phyloP scores from a whole-genome alignment of 2,329 filamentous ascomycete species.

The Colletotrichum lini region DNA sequence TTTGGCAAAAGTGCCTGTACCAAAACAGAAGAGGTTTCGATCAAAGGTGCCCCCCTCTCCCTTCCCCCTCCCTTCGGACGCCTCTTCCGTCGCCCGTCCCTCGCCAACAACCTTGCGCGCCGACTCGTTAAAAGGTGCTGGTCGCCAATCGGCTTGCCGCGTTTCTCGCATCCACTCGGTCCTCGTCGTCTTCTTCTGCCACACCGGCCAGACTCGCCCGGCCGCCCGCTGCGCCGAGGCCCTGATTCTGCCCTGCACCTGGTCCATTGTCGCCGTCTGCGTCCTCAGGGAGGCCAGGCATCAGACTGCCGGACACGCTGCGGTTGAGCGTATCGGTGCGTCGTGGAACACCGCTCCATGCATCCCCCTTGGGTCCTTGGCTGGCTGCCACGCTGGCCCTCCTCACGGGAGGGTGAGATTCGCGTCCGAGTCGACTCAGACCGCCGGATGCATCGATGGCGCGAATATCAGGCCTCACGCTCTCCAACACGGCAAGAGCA shows the following conservation, averaged over 20 bases:
- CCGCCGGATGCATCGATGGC: conserved; percentile 93
- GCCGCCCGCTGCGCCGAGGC: conserved; percentile 55
- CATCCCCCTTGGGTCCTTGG: conserved; percentile 97
- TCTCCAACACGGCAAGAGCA: conserved; percentile 92
- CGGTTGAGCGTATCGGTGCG: conserved; percentile 83
- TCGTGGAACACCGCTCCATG: conserved; percentile 95
- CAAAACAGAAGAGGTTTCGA: conserved; percentile 24
- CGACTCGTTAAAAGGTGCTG: conserved; percentile 81
- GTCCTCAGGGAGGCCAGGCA: conserved; percentile 75
- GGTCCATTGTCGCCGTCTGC: conserved; percentile 63
- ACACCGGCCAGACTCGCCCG: conserved; percentile 70
- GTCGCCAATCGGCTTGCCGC: conserved; percentile 93
- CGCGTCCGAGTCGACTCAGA: conserved; percentile 88
- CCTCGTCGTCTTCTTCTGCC: conserved; percentile 89
- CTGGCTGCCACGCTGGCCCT: conserved; percentile 85
- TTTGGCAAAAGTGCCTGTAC: conserved; percentile 17
- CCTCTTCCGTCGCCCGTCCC: conserved; percentile 24
- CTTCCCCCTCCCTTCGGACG: conserved; percentile 8
- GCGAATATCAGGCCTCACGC: conserved; percentile 91
- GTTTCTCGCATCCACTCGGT: conserved; percentile 94
- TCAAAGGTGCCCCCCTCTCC: conserved; percentile 9
- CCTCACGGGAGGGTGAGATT: conserved; percentile 83
- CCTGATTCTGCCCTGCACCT: conserved; percentile 51
- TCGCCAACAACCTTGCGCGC: conserved; percentile 13
- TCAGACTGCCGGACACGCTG: conserved; percentile 81